Conservation (phyloP, 2,329 filamentous ascomycete genomes). For the Paecilomyces niveus region DNA sequence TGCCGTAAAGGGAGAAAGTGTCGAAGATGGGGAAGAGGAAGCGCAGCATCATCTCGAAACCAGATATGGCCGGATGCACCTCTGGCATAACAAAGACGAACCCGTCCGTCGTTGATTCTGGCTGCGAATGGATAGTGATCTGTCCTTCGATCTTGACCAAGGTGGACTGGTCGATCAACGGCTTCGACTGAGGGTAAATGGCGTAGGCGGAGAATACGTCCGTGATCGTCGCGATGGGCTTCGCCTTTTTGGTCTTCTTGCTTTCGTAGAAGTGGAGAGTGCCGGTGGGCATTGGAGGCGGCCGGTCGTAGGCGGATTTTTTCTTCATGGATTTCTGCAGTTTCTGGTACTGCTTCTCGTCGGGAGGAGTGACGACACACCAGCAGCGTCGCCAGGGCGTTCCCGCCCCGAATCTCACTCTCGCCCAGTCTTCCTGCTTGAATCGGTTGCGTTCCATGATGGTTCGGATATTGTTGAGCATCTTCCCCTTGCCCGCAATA, state of each 20-base stretch:
- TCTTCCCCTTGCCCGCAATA: slow-evolving; percentile 88
- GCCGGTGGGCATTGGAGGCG: slow-evolving; percentile 66
- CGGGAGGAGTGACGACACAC: slow-evolving; percentile 88
- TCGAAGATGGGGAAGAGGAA: slow-evolving; percentile 94
- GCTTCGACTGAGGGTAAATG: slow-evolving; percentile 91
- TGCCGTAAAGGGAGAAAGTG: slow-evolving; percentile 83
- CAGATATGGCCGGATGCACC: slow-evolving; percentile 79
- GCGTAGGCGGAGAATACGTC: slow-evolving; percentile 90
- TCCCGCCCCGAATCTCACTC: slow-evolving; percentile 90
- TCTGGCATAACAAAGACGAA: slow-evolving; percentile 99
- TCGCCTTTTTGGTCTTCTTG: slow-evolving; percentile 85
- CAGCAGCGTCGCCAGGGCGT: slow-evolving; percentile 95
- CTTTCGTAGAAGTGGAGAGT: slow-evolving; percentile 93
- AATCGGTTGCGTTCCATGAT: slow-evolving; percentile 78
- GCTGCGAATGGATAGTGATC: slow-evolving; percentile 76
- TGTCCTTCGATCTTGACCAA: slow-evolving; percentile 88
- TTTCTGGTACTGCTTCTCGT: slow-evolving; percentile 86
- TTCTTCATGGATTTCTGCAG: slow-evolving; percentile 76
- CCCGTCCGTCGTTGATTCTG: slow-evolving; percentile 73
- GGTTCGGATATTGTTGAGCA: slow-evolving; percentile 77
- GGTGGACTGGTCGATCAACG: slow-evolving; percentile 88
- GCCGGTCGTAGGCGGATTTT: slow-evolving; percentile 74
- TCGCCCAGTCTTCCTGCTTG: slow-evolving; percentile 83
- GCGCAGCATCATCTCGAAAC: slow-evolving; percentile 90
- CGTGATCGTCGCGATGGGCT: slow-evolving; percentile 83